Conservation (phyloP, 2,329 filamentous ascomycete species). For the Exophiala aquamarina region DNA sequence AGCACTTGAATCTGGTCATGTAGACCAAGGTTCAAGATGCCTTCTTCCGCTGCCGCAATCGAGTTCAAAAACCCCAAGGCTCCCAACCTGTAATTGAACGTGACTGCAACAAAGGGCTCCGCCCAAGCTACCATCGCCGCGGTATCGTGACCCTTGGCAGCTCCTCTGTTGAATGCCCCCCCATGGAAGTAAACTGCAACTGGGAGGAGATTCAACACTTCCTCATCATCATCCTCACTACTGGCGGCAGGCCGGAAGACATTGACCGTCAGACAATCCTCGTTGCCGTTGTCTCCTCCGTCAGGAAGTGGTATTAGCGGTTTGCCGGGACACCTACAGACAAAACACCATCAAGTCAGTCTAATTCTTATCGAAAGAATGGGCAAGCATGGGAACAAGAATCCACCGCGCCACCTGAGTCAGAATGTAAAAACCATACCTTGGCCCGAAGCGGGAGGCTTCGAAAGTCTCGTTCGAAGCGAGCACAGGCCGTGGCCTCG, state of each 20-base stretch:
- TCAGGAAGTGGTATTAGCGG: neutral
- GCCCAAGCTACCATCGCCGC: conserved; percentile 56
- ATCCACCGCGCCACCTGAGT: too few relatives aligned
- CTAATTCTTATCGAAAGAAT: too few relatives aligned
- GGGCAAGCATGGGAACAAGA: too few relatives aligned
- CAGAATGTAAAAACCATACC: neutral
- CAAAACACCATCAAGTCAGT: too few relatives aligned
- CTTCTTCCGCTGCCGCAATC: conserved; percentile 21
- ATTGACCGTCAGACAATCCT: conserved; percentile 29
- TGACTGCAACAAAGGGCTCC: conserved; percentile 33
- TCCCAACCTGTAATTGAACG: conserved; percentile 20
- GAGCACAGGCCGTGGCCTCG: conserved; percentile 35
- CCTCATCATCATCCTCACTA: neutral
- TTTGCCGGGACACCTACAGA: conserved; percentile 10
- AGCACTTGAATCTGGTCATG: conserved; percentile 25
- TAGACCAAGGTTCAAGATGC: conserved; percentile 41
- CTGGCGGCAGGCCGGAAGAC: conserved; percentile 18
- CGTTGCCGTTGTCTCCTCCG: conserved; percentile 2
- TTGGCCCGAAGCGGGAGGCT: conserved; percentile 35
- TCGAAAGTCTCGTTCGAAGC: conserved; percentile 33
- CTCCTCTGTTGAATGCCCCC: conserved; percentile 20
- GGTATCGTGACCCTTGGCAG: conserved; percentile 53
- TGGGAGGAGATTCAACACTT: conserved; percentile 26
- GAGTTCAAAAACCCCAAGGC: conserved; percentile 40
- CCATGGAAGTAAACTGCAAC: conserved; percentile 50